Evolutionary conservation across 2,329 filamentous ascomycete species (phyloP), one percentile per base, ranked within the genome.

Genomic region (Didymella exigua): DNA sequence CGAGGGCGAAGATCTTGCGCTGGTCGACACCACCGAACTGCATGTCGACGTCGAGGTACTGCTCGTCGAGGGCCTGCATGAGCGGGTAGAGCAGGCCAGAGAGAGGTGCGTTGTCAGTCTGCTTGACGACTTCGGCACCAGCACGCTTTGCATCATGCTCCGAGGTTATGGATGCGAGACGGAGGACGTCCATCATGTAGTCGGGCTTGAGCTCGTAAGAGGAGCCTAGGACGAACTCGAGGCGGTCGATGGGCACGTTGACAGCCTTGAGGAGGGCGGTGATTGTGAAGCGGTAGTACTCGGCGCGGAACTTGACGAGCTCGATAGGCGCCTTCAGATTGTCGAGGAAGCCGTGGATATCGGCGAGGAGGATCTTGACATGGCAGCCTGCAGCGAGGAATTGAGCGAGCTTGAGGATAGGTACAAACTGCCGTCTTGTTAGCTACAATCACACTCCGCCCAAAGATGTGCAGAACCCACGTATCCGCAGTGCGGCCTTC

Each of bases 121-220:
- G 92, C 82, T 98, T 98, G 62, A 99, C 93, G 7, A 98, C 86
- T 76, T 98, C 95, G 1, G 91, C 90, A 33, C 93, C 93, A 0
- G 93, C 93, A 77, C 91, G 95, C 77, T 92, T 91, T 14, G 92
- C 91, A 69, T 95, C 87, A 71, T 93, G 86, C 76, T 92, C 86
- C 13, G 87, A 88, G 5, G 89, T 85, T 48, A 90, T 76, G 3
- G 85, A 85, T 40, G 83, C 84, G 61, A 98, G 74, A 70, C 89
- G 86, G 78, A 93, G 93, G 29, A 96, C 78, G 72, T 98, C 93
- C 90, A 96, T 95, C 56, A 88, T 85, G 78, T 97, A 98, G 36
- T 81, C 75, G 16, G 78, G 67, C 18, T 75, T 78, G 26, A 76
- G 85, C 73, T 97, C 92, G 84, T 96, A 96, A 44, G 84, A 87